Evolutionary conservation across 2,329 filamentous ascomycete species (phyloP), one percentile per base, ranked within the genome.

Genomic region (Endothia cerciana): DNA sequence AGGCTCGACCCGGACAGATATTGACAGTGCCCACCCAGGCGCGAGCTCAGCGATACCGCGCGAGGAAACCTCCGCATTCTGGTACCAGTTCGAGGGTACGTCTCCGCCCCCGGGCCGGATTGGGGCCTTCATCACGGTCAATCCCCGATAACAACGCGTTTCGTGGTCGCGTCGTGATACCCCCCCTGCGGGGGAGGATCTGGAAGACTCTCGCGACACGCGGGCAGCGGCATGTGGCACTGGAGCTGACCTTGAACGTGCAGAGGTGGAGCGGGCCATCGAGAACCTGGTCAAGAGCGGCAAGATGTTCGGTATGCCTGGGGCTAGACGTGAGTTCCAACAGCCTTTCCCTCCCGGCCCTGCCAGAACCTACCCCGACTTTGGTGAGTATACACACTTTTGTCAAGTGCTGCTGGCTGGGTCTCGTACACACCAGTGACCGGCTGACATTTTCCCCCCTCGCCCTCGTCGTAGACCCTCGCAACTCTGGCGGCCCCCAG

Each of bases 241-340:
- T 7, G 22, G 56, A 65, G 68, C 76, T 77, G 67, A 78, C 63
- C 62, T 22, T 58, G 62, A 19, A 28, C 22, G 65, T 70, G 49
- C 75, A 97, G 95, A 99, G 87, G 93, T 99, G 73, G 95, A 98
- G 71, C 91, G 94, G 77, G 94, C 94, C 72, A 89, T 94, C 74
- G 95, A 98, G 75, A 98, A 98, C 79, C 87, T 99, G 68, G 87
- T 94, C 75, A 98, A 98, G 86, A 97, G 94, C 78, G 94, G 94
- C 74, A 98, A 98, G 84, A 89, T 94, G 81, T 53, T 41, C 33
- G 40, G 49, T 19, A 57, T 68, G 66, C 71, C 74, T 59, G 83
- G 83, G 74, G 86, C 83, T 74, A 92, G 95, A 79, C 91, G 94
- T 85, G 92, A 97, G 81, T 97, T 88, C 66, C 85, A 89, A 85